Percentiles rank a stretch among this genome's conserved stretches.
Evolutionary conservation across 2,329 filamentous ascomycete genomes (phyloP).

Genomic region (Cyphellophora europaea): DNA sequence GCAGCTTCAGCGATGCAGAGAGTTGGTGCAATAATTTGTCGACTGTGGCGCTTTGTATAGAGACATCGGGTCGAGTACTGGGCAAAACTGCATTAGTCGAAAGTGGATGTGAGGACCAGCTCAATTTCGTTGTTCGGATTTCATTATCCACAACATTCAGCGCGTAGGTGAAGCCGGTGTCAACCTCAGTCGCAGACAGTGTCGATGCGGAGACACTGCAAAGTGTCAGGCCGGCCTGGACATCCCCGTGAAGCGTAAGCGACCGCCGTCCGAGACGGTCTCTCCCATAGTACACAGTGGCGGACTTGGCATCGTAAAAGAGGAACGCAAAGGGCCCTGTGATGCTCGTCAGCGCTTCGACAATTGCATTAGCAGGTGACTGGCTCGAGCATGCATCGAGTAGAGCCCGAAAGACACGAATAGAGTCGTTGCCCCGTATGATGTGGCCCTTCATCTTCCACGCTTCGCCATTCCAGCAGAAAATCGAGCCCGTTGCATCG

Average conservation of each 20-base stretch:
- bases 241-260: conserved; percentile 42
- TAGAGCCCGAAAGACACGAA: conserved; percentile 56
- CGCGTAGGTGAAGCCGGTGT: no score
- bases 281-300: conserved; percentile 67
- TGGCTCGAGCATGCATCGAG: conserved; percentile 27
- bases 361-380: conserved; percentile 25
- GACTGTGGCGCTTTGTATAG: no score
- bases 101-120: no score
- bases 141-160: no score
- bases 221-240: conserved; percentile 43
- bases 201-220: conserved; percentile 68
- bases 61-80: no score
- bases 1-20: conserved; percentile 11
- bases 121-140: no score
- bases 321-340: conserved; percentile 86
- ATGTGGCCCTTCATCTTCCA: conserved; percentile 59
- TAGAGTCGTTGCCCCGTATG: conserved; percentile 68
- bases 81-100: no score
- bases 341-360: conserved; percentile 50
- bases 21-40: conserved; percentile 6
- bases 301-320: conserved; percentile 58
- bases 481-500: conserved; percentile 46
- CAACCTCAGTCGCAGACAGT: no score
- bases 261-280: conserved; percentile 84
- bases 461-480: conserved; percentile 98